Evolutionary conservation across 2,329 filamentous ascomycete species (phyloP).

Genomic region (Colletotrichum camelliae): DNA sequence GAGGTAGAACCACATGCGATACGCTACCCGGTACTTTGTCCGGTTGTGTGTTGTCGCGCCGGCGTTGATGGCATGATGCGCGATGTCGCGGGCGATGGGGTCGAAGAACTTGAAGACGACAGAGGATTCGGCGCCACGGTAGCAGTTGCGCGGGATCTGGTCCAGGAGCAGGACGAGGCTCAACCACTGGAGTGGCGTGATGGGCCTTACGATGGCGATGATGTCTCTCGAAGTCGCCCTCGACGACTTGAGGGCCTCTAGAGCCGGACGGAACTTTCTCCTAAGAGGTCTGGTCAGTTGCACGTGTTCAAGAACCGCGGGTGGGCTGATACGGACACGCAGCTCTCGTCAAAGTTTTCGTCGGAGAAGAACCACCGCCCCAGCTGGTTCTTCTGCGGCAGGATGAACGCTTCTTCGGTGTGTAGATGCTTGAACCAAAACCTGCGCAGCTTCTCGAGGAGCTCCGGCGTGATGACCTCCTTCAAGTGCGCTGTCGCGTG

Average conservation of each 20-base stretch:
- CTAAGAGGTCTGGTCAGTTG: constrained; percentile 22
- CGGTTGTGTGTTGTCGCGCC: constrained; percentile 32
- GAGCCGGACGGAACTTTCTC: constrained; percentile 33
- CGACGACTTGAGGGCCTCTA: constrained; percentile 36
- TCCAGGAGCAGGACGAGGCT: constrained; percentile 64
- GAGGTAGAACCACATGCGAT: constrained; percentile 63
- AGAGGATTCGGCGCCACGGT: constrained; percentile 50
- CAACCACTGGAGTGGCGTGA: constrained; percentile 43
- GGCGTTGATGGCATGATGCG: constrained; percentile 36
- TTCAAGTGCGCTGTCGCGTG: constrained; percentile 14
- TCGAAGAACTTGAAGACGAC: constrained; percentile 62
- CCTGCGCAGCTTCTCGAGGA: constrained; percentile 34
- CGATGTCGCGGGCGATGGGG: constrained; percentile 52
- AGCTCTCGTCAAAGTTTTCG: constrained; percentile 37
- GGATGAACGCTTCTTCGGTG: constrained; percentile 27
- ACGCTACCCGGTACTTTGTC: constrained; percentile 38
- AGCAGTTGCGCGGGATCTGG: constrained; percentile 67
- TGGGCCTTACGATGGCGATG: constrained; percentile 30
- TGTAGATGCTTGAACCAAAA: constrained; percentile 45
- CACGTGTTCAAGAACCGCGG: neutral
- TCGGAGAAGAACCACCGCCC: constrained; percentile 40
- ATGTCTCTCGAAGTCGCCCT: constrained; percentile 33
- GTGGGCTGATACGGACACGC: constrained; percentile 29
- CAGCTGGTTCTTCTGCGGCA: constrained; percentile 29
- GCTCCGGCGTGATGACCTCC: constrained; percentile 29